These are phyloP conservation scores for Dothistroma pini DNA, from an alignment of 2,329 filamentous ascomycete genomes.

Conservation along the genomic window DNA sequence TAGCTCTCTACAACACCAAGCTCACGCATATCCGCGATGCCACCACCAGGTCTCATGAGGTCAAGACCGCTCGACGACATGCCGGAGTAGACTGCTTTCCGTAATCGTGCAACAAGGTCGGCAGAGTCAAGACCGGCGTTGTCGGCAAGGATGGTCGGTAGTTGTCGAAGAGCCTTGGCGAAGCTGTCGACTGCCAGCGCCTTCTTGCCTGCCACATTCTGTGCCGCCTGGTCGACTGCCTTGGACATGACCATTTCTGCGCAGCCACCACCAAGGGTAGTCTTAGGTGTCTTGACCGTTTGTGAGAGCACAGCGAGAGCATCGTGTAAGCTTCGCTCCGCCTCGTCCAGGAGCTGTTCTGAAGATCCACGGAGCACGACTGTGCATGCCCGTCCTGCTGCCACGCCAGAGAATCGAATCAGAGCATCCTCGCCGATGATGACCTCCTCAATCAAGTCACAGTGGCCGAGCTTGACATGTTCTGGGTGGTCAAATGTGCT, in stretches of 20 bases:
- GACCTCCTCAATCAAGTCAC: constrained; percentile 93
- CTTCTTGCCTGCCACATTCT: constrained; percentile 95
- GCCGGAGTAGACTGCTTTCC: constrained; percentile 92
- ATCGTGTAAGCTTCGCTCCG: constrained; percentile 93
- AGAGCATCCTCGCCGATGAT: constrained; percentile 98
- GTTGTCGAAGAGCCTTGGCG: constrained; percentile 80
- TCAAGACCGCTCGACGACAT: constrained; percentile 91
- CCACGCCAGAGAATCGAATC: constrained; percentile 95
- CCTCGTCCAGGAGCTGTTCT: constrained; percentile 94
- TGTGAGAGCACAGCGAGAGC: constrained; percentile 94
- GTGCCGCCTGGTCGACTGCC: constrained; percentile 88
- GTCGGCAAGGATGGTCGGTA: constrained; percentile 95
- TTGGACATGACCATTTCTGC: constrained; percentile 99
- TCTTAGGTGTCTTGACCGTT: constrained; percentile 89
- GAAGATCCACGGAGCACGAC: constrained; percentile 95
- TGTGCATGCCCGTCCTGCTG: constrained; percentile 90
- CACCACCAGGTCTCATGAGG: constrained; percentile 81
- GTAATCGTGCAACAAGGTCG: constrained; percentile 84
- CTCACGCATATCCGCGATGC: constrained; percentile 93
- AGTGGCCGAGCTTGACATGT: constrained; percentile 91
- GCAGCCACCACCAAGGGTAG: constrained; percentile 90
- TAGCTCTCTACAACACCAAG: constrained; percentile 95
- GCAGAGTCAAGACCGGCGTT: constrained; percentile 96
- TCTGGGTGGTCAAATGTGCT: constrained; percentile 98
- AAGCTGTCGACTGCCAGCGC: constrained; percentile 90